phyloP scores from a whole-genome alignment of 306 rosid genomes.

The Trifolium pratense region DNA sequence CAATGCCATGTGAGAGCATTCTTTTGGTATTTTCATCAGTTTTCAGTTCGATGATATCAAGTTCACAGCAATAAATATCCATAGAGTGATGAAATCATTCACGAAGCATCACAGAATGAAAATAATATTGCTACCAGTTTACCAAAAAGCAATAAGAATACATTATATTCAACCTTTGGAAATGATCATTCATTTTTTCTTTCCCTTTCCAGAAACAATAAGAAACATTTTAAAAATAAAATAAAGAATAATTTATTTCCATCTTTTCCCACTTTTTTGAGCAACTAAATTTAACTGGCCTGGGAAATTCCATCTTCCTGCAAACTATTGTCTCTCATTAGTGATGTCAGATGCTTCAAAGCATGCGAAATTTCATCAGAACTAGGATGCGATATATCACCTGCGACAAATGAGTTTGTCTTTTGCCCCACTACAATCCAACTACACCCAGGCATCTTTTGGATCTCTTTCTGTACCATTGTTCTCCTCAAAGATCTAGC shows the following conservation, averaged over 20 bases:
- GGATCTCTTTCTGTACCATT: slow-evolving; percentile 70
- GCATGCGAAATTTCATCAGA: slow-evolving; percentile 53
- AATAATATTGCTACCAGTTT: slow-evolving; percentile 9
- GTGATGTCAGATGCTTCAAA: slow-evolving; percentile 54
- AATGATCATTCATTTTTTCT: neutral
- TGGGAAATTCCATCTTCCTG: slow-evolving; percentile 32
- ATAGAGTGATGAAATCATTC: neutral
- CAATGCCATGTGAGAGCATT: neutral
- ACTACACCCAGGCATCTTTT: slow-evolving; percentile 74
- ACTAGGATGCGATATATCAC: slow-evolving; percentile 58
- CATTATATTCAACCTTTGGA: slow-evolving; percentile 22
- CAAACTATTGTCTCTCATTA: slow-evolving; percentile 54
- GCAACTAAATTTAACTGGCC: slow-evolving; percentile 36
- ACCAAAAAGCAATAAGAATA: neutral
- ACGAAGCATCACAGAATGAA: slow-evolving; percentile 26
- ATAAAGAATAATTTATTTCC: neutral
- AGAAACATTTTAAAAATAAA: slow-evolving; percentile 14
- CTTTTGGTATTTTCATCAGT: slow-evolving; percentile 9
- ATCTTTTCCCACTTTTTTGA: slow-evolving; percentile 6
- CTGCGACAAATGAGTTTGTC: slow-evolving; percentile 57
- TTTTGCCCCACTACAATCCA: slow-evolving; percentile 71
- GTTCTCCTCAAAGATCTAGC: slow-evolving; percentile 64
- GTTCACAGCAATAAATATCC: too few relatives aligned
- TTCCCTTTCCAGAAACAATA: slow-evolving; percentile 6
- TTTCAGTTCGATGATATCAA: neutral